Evolutionary conservation across 345 rosid species (phyloP).

Genomic region (Ceriops zippeliana): DNA sequence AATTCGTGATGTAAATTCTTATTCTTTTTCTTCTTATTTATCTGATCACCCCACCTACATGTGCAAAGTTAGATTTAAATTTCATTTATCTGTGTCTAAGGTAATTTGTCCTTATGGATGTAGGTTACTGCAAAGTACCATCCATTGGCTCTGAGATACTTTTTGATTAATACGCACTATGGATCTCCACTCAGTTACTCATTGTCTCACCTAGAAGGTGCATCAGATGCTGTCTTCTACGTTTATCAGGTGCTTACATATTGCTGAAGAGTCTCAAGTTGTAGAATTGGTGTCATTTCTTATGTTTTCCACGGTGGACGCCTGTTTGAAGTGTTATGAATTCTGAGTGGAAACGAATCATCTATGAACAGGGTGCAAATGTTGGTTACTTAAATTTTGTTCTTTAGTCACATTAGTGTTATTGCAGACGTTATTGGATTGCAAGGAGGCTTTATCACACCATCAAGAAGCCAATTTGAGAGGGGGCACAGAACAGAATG

Average conservation of each 20-base stretch:
- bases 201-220: constrained; percentile 56
- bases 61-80: neutral
- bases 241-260: constrained; percentile 64
- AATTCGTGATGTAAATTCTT: constrained; percentile 53
- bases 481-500: constrained; percentile 30
- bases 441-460: constrained; percentile 53
- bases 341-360: neutral
- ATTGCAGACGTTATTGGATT: constrained; percentile 72
- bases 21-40: neutral
- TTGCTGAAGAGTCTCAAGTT: neutral
- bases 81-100: neutral
- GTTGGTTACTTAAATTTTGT: neutral
- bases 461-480: constrained; percentile 39
- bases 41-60: neutral
- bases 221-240: constrained; percentile 70
- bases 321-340: neutral
- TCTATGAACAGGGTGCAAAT: neutral
- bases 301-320: neutral
- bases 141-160: constrained; percentile 79
- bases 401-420: neutral
- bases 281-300: neutral
- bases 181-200: constrained; percentile 78
- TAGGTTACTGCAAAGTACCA: constrained; percentile 68
- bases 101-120: constrained; percentile 13
- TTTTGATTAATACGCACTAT: constrained; percentile 79